Evolutionary conservation across 2,329 filamentous ascomycete species (phyloP), one percentile per base, ranked within the genome.

Genomic region (Rosellinia necatrix): DNA sequence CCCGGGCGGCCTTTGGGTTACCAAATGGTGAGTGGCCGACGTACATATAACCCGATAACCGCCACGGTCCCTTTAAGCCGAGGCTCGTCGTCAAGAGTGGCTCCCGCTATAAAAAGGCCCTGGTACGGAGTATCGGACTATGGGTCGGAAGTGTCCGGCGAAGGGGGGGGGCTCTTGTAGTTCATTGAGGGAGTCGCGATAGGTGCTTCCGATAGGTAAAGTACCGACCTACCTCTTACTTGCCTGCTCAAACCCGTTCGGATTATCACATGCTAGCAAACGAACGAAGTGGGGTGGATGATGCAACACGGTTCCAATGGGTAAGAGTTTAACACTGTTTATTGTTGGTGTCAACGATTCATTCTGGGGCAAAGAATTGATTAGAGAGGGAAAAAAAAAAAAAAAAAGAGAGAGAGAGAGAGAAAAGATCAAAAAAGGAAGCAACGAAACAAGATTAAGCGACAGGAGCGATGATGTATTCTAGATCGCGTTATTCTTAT

Each of bases 221-320:
- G n/a, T n/a, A n/a, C n/a, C n/a, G 25, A n/a, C 17, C 19, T 38
- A 13, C 22, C 47, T 40, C 35, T 40, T 9, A 19, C 21, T 15
- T 21, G 13, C 19, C 15, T 37, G 25, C 40, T 3, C 5, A 40
- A 37, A 22, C 6, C 19, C 17, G 27, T 35, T 42, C 38, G 32
- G n/a, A 35, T 24, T 57, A 48, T 57, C 54, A 56, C 53, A 56
- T 56, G 53, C 27, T 15, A 47, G 25, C 27, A 17, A n/a, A 29
- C 17, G 21, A 21, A 17, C 6, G 6, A 40, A 32, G 38, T 22
- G 38, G 37, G 32, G 38, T 46, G 22, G 25, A 22, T 9, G 30
- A n/a, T n/a, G n/a, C n/a, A n/a, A n/a, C n/a, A n/a, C n/a, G n/a
- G n/a, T n/a, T n/a, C n/a, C 27, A 50, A 5, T 21, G 15, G 15